phyloP scores from a whole-genome alignment of 176 grass and related monocot species.

The bread wheat (Triticum aestivum) region IWGSC_CS_RefSeq_v2.1 NC_057795.1:52130289-52130788 shows the following conservation, averaged over 20 bases:
- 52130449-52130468: not conserved
- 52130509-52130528: not conserved
- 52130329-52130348: not conserved
- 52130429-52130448: not conserved
- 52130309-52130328: not conserved
- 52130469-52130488: not conserved
- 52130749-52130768: conserved; percentile 40
- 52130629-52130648: conserved; percentile 45
- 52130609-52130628: conserved; percentile 33
- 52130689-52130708: not conserved
- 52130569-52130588: not conserved
- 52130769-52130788: conserved; percentile 60
- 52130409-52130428: not conserved
- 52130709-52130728: conserved; percentile 5
- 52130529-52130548: not conserved
- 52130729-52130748: conserved; percentile 68
- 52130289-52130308: not conserved
- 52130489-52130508: not conserved
- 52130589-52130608: conserved; percentile 14
- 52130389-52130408: not conserved
- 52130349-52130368: not conserved
- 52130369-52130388: not conserved
- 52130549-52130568: not conserved
- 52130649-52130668: conserved; percentile 22
- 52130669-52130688: not conserved